Conservation (phyloP, 352 stramenopile species). For the Phytophthora sansomeana region DNA sequence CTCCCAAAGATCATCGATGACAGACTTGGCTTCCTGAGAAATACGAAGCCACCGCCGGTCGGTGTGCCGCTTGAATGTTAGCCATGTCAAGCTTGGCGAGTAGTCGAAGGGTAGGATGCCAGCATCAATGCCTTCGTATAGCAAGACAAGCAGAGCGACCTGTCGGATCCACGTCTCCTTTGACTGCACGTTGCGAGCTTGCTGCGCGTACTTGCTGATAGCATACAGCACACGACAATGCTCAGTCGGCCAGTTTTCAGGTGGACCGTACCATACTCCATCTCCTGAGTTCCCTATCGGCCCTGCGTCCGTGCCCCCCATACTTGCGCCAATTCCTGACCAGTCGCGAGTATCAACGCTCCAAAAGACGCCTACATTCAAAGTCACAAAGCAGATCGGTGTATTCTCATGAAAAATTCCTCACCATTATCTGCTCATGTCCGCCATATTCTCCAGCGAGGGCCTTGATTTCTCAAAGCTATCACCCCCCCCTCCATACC, state of each 20-base stretch:
- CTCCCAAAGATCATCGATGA: slow-evolving; percentile 96
- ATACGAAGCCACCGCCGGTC: slow-evolving; percentile 91
- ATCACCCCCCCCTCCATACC: slow-evolving; percentile 6
- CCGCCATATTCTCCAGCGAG: slow-evolving; percentile 3
- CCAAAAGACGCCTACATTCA: slow-evolving; percentile 23
- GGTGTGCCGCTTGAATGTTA: slow-evolving; percentile 89
- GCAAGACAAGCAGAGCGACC: slow-evolving; percentile 93
- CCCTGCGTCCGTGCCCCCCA: background rate
- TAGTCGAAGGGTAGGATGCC: slow-evolving; percentile 97
- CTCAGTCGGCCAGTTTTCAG: slow-evolving; percentile 85
- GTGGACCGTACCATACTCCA: slow-evolving; percentile 61
- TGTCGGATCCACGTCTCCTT: slow-evolving; percentile 96
- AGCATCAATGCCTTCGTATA: slow-evolving; percentile 96
- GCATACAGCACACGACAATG: slow-evolving; percentile 96
- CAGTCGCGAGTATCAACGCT: slow-evolving; percentile 24
- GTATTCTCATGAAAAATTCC: slow-evolving; percentile 37
- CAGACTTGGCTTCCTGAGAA: slow-evolving; percentile 95
- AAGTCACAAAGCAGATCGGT: slow-evolving; percentile 21
- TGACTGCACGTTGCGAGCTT: slow-evolving; percentile 82
- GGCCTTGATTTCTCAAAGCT: slow-evolving; percentile 20
- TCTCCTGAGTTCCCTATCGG: slow-evolving; percentile 20
- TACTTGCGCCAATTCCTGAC: background rate
- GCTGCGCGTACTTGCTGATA: slow-evolving; percentile 94
- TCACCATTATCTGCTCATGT: slow-evolving; percentile 13
- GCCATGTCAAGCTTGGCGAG: slow-evolving; percentile 91